Percentiles rank a stretch among this genome's conserved stretches.
Conservation (phyloP, 1,284 basidiomycete genomes). For the Schizophyllum amplum region DNA sequence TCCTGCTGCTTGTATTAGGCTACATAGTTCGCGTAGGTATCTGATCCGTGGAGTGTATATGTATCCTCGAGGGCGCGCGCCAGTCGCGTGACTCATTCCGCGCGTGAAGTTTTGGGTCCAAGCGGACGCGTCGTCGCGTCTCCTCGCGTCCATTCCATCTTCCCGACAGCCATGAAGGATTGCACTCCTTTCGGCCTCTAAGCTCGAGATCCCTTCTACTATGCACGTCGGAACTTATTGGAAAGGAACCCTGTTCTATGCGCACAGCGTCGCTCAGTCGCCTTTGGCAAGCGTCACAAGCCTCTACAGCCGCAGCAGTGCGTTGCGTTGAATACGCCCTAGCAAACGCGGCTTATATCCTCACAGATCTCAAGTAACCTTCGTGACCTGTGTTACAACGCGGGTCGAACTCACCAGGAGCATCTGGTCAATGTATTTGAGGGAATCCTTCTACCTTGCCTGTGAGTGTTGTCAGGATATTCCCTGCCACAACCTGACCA, state of each 20-base stretch:
- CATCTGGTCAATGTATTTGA: neutral
- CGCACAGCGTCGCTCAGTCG: neutral
- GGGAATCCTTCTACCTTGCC: neutral
- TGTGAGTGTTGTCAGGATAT: neutral
- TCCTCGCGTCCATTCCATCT: no score
- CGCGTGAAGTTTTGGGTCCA: no score
- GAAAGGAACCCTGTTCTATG: neutral
- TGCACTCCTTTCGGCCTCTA: neutral
- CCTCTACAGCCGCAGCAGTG: neutral
- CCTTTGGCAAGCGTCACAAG: neutral
- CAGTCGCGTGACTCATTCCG: no score
- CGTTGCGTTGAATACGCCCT: neutral
- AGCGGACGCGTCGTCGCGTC: no score
- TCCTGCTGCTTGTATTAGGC: no score
- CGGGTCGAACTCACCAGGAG: no score
- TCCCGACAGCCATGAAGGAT: no score
- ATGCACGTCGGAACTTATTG: neutral
- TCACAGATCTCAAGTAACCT: neutral
- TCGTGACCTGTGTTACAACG: neutral
- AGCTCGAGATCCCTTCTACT: neutral
- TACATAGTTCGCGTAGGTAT: no score
- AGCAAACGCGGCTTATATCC: neutral
- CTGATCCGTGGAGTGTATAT: no score
- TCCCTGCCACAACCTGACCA: neutral
- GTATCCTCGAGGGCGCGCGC: no score